Evolutionary conservation across 176 grass and related monocot genomes (phyloP), one percentile per base, ranked within the genome.

Genomic region (Aegilops umbellulata): DNA sequence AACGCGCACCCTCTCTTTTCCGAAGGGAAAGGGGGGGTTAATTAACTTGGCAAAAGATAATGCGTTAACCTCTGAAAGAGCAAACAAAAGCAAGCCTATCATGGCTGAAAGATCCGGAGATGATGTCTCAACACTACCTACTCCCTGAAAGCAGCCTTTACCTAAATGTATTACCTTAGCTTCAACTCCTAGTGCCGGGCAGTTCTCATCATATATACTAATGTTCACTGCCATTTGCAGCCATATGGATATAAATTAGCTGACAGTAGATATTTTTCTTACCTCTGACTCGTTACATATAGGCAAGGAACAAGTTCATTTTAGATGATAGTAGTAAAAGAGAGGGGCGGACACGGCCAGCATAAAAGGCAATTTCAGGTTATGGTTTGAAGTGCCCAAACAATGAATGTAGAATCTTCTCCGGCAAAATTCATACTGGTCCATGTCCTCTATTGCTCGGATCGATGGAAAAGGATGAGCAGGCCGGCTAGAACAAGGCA

Each of bases 61-160:
- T 69, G 29, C 78, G 68, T 26, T 82, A 49, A 34, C 23, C 19
- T 69, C 44, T 17, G 65, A 68, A 80, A 76, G 38, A 74, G 17
- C 62, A 65, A 22, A 19, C 2, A 61, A 68, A 77, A 77, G 38
- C 35, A 77, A 42, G 82, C 22, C 49, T 29, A 71, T 55, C 65
- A 19, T 81, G 31, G 15, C 60, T 64, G 77, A 41, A 81, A 88
- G 77, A 85, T 88, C 49, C 63, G 24, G 30, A 68, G 13, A 29
- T 64, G 90, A 91, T 88, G 86, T 26, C 70, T 82, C 89, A 76
- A 53, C 29, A 41, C 77, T 67, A 91, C 86, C 82, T 85, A 88
- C 86, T 91, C 10, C 35, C 70, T 85, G 86, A 88, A 85, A 91
- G 86, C 89, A 76, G 69, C 85, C 73, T 84, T 80, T 72, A 49